A percentile compares a stretch with the other conserved stretches of the same genome.
phyloP scores from a whole-genome alignment of 1,284 basidiomycete species.

The Ganoderma lingzhi region DNA sequence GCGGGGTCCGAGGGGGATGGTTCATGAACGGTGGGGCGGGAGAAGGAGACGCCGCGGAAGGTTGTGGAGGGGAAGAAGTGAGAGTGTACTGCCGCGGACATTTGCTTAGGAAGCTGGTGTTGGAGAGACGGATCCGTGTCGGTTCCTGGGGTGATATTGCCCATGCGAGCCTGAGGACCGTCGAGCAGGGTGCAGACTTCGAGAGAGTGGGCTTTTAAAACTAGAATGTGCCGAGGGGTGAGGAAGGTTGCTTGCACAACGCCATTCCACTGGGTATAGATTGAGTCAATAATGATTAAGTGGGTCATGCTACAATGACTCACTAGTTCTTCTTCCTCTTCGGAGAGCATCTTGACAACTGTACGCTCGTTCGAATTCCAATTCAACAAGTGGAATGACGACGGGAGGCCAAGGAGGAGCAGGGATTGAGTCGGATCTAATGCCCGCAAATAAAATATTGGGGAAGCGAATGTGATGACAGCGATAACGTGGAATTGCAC shows the following conservation, averaged over 20 bases:
- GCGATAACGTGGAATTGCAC: conserved; percentile 15
- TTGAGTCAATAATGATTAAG: neutral
- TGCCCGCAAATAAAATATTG: conserved; percentile 43
- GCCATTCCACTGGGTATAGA: conserved; percentile 54
- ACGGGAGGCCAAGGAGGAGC: conserved; percentile 40
- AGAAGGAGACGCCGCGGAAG: conserved; percentile 53
- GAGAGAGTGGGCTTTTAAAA: conserved; percentile 57
- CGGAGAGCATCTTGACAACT: conserved; percentile 31
- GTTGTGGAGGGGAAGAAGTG: conserved; percentile 46
- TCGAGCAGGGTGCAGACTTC: conserved; percentile 52
- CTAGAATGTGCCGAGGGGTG: conserved; percentile 53
- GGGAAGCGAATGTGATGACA: conserved; percentile 29
- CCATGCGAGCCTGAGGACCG: conserved; percentile 7
- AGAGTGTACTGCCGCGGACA: conserved; percentile 34
- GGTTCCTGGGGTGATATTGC: neutral
- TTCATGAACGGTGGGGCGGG: conserved; percentile 35
- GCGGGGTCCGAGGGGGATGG: neutral
- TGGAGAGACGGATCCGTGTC: neutral
- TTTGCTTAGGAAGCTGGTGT: conserved; percentile 12
- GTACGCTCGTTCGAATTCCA: conserved; percentile 39
- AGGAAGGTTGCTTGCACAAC: conserved; percentile 55
- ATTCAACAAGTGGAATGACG: conserved; percentile 41
- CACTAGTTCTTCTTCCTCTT: conserved; percentile 43
- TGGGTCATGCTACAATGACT: conserved; percentile 11
- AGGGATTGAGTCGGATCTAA: conserved; percentile 41